These are phyloP conservation scores for Diaporthe sp. DNA, from an alignment of 2,329 filamentous ascomycete species.

Conservation along the genomic window DNA sequence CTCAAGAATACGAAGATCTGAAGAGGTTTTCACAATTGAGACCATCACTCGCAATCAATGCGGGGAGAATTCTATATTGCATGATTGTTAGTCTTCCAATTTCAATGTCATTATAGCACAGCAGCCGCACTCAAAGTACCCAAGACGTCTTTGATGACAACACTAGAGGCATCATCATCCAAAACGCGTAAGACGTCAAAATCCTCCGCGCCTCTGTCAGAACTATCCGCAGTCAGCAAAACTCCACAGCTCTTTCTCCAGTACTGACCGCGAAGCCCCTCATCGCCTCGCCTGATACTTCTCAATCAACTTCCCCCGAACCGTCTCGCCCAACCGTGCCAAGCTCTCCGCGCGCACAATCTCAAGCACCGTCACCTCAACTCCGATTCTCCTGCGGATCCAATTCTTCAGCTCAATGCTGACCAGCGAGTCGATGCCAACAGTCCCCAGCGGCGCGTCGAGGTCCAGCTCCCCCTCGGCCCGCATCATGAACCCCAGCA, in stretches of 20 bases:
- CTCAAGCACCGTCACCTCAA: constrained; percentile 34
- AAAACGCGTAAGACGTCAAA: too few relatives aligned
- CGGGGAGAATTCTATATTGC: too few relatives aligned
- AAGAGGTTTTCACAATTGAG: too few relatives aligned
- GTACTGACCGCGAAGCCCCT: neutral
- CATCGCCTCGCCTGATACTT: constrained; percentile 7
- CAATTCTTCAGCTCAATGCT: constrained; percentile 34
- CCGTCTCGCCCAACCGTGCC: neutral
- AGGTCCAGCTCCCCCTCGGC: constrained; percentile 32
- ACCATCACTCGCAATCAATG: too few relatives aligned
- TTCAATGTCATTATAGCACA: too few relatives aligned
- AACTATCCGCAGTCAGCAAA: neutral
- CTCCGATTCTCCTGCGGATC: constrained; percentile 26
- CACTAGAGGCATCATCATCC: too few relatives aligned
- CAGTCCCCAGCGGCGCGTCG: constrained; percentile 13
- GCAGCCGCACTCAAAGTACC: too few relatives aligned
- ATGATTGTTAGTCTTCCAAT: too few relatives aligned
- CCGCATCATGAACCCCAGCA: constrained; percentile 28
- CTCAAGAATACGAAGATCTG: too few relatives aligned
- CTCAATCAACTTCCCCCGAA: constrained; percentile 10
- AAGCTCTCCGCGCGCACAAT: constrained; percentile 18
- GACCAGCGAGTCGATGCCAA: constrained; percentile 37
- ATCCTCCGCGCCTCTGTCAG: neutral
- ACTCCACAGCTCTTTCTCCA: too few relatives aligned
- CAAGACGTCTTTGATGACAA: too few relatives aligned